Evolutionary conservation across 1,284 basidiomycete genomes (phyloP), one percentile per base, ranked within the genome.

Genomic region (Schizophyllum commune): DNA sequence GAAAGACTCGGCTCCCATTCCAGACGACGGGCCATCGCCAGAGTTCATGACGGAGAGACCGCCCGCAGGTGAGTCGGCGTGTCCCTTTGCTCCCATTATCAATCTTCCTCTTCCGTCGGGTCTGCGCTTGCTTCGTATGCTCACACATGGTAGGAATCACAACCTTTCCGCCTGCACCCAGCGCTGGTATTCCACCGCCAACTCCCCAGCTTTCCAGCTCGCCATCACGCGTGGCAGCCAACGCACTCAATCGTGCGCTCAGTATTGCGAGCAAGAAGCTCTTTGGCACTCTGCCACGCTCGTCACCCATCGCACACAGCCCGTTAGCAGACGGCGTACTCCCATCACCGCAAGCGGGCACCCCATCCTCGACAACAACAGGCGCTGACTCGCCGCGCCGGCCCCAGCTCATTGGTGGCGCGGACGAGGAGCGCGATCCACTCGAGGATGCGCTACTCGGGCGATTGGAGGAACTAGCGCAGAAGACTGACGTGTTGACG

Each of bases 401-500:
- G 52, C 72, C 74, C 2, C 81, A 79, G 54, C 75, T 85, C 22
- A 75, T 85, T 52, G 69, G 76, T 1, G 68, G 80, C 52, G 72
- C 74, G 56, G 74, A 77, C 65, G 70, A 62, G 8, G 74, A 77
- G 61, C 72, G 82, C n/a, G 91, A 96, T 68, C 88, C 91, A 0
- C 77, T 89, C 58, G 95, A 98, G 67, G 91, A 93, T 62, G 84
- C 85, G 61, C 74, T 98, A 7, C 76, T 98, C 9, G 83, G 79
- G 1, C 73, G 75, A 20, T 77, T 98, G 52, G 95, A 98, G 71
- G 92, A 96, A 65, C 75, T 95, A 0, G 96, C 94, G 9, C 94
- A 97, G 79, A 98, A 98, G 81, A 95, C 96, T 22, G 91, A 92
- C 65, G 94, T 96, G 47, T 77, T 98, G 60, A 91, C 91, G 59